Evolutionary conservation across 148 eudicot species (phyloP), one percentile per base, ranked within the genome.

Genomic region (Cornus suecica): DNA sequence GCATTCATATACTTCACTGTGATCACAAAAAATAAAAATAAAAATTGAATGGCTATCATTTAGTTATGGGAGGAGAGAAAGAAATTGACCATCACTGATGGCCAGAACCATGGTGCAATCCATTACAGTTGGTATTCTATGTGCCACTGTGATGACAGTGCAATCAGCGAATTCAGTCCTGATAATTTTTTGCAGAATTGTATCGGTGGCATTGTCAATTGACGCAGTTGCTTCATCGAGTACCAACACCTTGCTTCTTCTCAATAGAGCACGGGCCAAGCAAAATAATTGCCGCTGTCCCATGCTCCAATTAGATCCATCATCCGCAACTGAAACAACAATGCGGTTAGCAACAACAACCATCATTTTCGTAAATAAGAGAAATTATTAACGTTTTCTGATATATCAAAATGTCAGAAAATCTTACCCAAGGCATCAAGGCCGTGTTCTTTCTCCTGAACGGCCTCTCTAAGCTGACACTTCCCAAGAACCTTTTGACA

Each of bases 301-400:
- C 97, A 92, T 88, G 86, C 97, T 92, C 97, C 97, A 90, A 58
- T 92, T 90, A 27, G 90, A 82, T 81, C 97, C 97, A 64, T 92
- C 97, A 82, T 90, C 93, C 58, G 79, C 79, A 78, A 92, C 97
- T 91, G 82, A 68, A 69, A 63, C 54, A 24, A 67, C 61, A 20
- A 32, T 9, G n/a, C 1, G 41, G 25, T 64, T 23, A 0, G 18
- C n/a, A n/a, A n/a, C 65, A 63, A 18, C 16, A 48, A 11, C 25
- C 23, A 45, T 41, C 18, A 22, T 13, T 24, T 22, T 28, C 23
- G 24, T 27, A 69, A 2, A 22, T 2, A 41, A 14, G 16, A 10
- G n/a, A 31, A 48, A 48, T 48, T 11, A 11, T 48, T 11, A 3
- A 4, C 10, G 51, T 11, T 32, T 4, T 4, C 13, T 45, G 51